Percentiles rank a stretch among this genome's conserved stretches.
phyloP scores from a whole-genome alignment of 768 basidiomycete species.

The Phylloporus scabripes region DNA sequence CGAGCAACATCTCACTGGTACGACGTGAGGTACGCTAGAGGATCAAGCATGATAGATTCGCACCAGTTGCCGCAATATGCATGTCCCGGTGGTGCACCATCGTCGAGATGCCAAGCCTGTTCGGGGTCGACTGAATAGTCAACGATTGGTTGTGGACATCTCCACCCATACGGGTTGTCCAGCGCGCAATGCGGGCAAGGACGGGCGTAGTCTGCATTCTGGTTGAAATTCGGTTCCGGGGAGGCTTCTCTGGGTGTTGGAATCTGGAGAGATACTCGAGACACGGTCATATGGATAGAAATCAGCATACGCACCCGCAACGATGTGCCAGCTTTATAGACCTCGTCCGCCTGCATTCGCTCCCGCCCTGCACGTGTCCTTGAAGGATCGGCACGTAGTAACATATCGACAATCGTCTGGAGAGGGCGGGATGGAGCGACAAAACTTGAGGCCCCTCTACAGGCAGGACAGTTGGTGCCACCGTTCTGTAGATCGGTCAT shows the following conservation, averaged over 20 bases:
- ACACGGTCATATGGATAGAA: not conserved
- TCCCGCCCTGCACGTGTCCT: constrained; percentile 65
- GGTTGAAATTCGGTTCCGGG: constrained; percentile 67
- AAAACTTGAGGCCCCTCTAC: constrained; percentile 61
- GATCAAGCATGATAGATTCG: constrained; percentile 12
- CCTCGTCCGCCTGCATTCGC: constrained; percentile 74
- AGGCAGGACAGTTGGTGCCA: constrained; percentile 79
- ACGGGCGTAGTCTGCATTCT: constrained; percentile 58
- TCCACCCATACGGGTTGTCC: constrained; percentile 72
- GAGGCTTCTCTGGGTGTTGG: constrained; percentile 71
- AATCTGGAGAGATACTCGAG: constrained; percentile 41
- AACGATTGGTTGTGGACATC: constrained; percentile 72
- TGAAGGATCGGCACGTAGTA: constrained; percentile 67
- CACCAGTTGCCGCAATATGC: constrained; percentile 80
- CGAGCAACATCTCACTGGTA: constrained; percentile 67
- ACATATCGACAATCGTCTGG: constrained; percentile 64
- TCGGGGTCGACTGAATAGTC: constrained; percentile 67
- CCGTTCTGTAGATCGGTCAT: constrained; percentile 52
- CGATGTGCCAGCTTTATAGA: constrained; percentile 58
- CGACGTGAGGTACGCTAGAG: not conserved
- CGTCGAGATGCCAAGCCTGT: constrained; percentile 71
- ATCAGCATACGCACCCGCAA: constrained; percentile 50
- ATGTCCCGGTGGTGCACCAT: constrained; percentile 76
- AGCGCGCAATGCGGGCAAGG: constrained; percentile 76
- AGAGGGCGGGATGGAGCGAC: constrained; percentile 70